phyloP scores from a whole-genome alignment of 2,329 filamentous ascomycete genomes.

The Boeremia lycopersici region DNA sequence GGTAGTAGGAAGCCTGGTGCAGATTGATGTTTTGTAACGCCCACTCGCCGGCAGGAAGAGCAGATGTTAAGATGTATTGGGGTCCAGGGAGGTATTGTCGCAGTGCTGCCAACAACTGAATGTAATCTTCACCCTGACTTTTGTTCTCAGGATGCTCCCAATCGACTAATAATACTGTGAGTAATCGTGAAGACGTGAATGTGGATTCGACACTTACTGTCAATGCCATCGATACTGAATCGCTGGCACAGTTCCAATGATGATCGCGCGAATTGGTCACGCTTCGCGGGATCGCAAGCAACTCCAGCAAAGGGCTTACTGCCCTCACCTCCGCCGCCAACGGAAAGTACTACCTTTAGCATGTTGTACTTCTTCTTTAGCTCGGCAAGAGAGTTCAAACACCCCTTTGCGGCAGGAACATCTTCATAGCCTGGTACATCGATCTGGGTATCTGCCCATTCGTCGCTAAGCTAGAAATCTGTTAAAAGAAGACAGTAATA shows the following conservation, averaged over 20 bases:
- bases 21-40: slow-evolving; percentile 74
- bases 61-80: slow-evolving; percentile 72
- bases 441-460: slow-evolving; percentile 75
- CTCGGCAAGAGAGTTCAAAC: slow-evolving; percentile 73
- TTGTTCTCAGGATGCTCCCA: slow-evolving; percentile 77
- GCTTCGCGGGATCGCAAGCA: slow-evolving; percentile 63
- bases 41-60: slow-evolving; percentile 71
- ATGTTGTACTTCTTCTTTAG: slow-evolving; percentile 73
- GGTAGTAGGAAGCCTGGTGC: slow-evolving; percentile 63
- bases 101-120: slow-evolving; percentile 69
- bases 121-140: slow-evolving; percentile 72
- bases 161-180: slow-evolving; percentile 63
- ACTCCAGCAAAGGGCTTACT: slow-evolving; percentile 71
- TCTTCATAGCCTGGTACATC: slow-evolving; percentile 67
- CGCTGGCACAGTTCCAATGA: slow-evolving; percentile 71
- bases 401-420: slow-evolving; percentile 50
- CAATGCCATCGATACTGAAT: slow-evolving; percentile 75
- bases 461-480: slow-evolving; percentile 70
- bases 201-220: slow-evolving; percentile 61
- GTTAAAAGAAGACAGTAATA: slow-evolving; percentile 25
- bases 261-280: slow-evolving; percentile 73
- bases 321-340: slow-evolving; percentile 74
- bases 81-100: slow-evolving; percentile 72
- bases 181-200: neutral
- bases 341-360: slow-evolving; percentile 76